A percentile compares a stretch with the other conserved stretches of the same genome.
phyloP scores from a whole-genome alignment of 2,329 filamentous ascomycete species.

The Aquanectria penicillioides region DNA sequence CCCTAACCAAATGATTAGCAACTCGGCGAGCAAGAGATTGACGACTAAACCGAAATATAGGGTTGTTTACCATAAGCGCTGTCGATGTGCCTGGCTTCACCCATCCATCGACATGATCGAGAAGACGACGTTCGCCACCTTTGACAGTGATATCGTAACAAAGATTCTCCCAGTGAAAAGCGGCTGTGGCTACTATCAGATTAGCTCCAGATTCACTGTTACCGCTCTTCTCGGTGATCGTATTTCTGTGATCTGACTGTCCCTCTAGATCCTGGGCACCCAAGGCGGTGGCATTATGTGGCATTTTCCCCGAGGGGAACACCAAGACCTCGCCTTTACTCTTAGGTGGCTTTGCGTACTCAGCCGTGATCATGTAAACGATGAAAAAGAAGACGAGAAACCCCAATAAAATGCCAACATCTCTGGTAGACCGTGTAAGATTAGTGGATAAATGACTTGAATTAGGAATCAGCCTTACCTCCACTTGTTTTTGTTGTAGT shows the following conservation, averaged over 20 bases:
- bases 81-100: slow-evolving; percentile 92
- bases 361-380: slow-evolving; percentile 70
- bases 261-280: background rate
- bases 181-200: slow-evolving; percentile 32
- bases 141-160: slow-evolving; percentile 85
- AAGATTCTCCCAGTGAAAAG: slow-evolving; percentile 79
- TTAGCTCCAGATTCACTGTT: background rate
- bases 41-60: too few relatives aligned
- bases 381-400: slow-evolving; percentile 71
- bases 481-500: slow-evolving; percentile 70
- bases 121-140: slow-evolving; percentile 75
- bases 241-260: background rate
- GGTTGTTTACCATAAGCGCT: slow-evolving; percentile 75
- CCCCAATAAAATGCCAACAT: slow-evolving; percentile 74
- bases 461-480: too few relatives aligned
- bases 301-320: slow-evolving; percentile 64
- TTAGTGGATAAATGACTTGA: background rate
- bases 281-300: background rate
- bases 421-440: slow-evolving; percentile 54
- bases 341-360: slow-evolving; percentile 72
- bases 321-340: slow-evolving; percentile 81
- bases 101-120: slow-evolving; percentile 91
- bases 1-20: slow-evolving; percentile 53
- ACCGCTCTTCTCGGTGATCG: background rate
- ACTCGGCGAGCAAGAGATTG: too few relatives aligned